Conservation (phyloP, 2,329 filamentous ascomycete species). For the Exophiala lecanii-corni region DNA sequence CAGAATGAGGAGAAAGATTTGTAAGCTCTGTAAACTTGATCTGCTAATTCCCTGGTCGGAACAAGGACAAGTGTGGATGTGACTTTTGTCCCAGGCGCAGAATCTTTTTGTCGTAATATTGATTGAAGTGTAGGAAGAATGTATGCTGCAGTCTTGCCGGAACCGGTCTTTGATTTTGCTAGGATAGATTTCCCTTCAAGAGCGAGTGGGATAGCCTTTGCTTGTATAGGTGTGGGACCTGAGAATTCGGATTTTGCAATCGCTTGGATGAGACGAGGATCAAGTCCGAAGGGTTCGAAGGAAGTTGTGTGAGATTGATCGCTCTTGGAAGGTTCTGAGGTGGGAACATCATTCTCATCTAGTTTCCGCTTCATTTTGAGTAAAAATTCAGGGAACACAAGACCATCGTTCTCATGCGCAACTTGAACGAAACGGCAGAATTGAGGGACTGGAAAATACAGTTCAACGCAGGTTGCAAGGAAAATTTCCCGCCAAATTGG, state of each 20-base stretch:
- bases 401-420: conserved; percentile 1
- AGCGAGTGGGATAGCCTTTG: conserved; percentile 79
- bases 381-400: neutral
- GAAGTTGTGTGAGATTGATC: conserved; percentile 37
- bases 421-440: neutral
- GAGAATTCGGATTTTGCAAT: conserved; percentile 79
- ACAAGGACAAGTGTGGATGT: conserved; percentile 68
- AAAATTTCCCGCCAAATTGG: too few relatives aligned
- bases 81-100: conserved; percentile 36
- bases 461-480: too few relatives aligned
- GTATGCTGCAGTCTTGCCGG: conserved; percentile 96
- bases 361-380: conserved; percentile 48
- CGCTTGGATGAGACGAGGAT: conserved; percentile 79
- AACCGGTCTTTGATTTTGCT: conserved; percentile 89
- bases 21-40: conserved; percentile 78
- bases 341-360: conserved; percentile 44
- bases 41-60: conserved; percentile 88
- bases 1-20: conserved; percentile 76
- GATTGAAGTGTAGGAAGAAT: conserved; percentile 81
- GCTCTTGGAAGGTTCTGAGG: conserved; percentile 28
- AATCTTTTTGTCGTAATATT: conserved; percentile 71
- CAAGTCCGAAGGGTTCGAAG: conserved; percentile 75
- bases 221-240: conserved; percentile 83
- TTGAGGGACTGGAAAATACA: neutral
- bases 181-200: conserved; percentile 85